A percentile compares a stretch with the other conserved stretches of the same genome.
Evolutionary conservation across 2,329 filamentous ascomycete genomes (phyloP).

Genomic region (Stagonosporopsis cucurbitacearum): DNA sequence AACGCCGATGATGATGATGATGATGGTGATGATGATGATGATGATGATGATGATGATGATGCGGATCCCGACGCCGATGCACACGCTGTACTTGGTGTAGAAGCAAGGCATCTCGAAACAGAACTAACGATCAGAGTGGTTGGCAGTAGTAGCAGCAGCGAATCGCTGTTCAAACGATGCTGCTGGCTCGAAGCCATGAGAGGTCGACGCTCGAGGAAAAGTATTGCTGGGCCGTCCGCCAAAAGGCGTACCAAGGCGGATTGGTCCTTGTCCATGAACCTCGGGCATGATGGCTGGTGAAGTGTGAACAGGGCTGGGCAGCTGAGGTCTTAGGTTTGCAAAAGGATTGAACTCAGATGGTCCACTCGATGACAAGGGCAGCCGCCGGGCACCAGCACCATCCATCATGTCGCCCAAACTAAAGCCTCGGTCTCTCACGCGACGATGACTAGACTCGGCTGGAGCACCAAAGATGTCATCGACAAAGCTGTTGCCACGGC

Average conservation of each 20-base stretch:
- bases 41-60: slow-evolving; percentile 47
- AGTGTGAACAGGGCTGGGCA: slow-evolving; percentile 35
- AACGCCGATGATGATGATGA: slow-evolving; percentile 48
- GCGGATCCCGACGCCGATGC: slow-evolving; percentile 32
- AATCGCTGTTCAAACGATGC: slow-evolving; percentile 51
- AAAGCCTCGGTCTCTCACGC: slow-evolving; percentile 67
- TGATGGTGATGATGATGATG: slow-evolving; percentile 31
- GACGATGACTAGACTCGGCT: slow-evolving; percentile 60
- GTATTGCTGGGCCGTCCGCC: slow-evolving; percentile 53
- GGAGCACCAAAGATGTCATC: slow-evolving; percentile 55
- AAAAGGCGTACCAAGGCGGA: slow-evolving; percentile 58
- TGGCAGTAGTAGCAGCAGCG: slow-evolving; percentile 37
- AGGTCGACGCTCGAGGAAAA: slow-evolving; percentile 53
- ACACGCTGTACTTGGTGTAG: slow-evolving; percentile 30
- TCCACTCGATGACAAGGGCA: slow-evolving; percentile 63
- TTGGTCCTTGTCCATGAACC: slow-evolving; percentile 47
- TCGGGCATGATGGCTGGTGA: slow-evolving; percentile 27
- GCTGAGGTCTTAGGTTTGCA: slow-evolving; percentile 26
- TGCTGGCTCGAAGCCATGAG: slow-evolving; percentile 47
- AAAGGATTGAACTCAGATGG: slow-evolving; percentile 47
- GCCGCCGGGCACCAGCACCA: slow-evolving; percentile 56
- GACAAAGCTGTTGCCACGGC: slow-evolving; percentile 50
- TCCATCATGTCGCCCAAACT: slow-evolving; percentile 64
- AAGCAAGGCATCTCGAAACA: slow-evolving; percentile 32
- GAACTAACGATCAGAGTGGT: slow-evolving; percentile 31